Percentiles rank a stretch among this genome's conserved stretches.
phyloP scores from a whole-genome alignment of 139 green algal species.

The Asterochloris erici region DNA sequence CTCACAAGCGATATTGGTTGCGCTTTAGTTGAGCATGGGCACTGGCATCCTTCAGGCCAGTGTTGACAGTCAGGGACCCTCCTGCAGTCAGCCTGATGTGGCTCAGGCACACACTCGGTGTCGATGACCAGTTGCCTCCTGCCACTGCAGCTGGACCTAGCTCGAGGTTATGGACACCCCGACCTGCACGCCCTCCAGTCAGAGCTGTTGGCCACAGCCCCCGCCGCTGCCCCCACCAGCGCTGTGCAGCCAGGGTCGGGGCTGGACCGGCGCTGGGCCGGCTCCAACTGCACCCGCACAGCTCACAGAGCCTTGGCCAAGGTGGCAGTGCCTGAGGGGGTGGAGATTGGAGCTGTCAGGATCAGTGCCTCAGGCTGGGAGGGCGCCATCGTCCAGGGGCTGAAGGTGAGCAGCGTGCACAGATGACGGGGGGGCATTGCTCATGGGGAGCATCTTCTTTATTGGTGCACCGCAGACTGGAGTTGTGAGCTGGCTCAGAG shows the following conservation, averaged over 20 bases:
- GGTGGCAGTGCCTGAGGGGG: conserved; percentile 16
- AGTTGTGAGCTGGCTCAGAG: too few relatives aligned
- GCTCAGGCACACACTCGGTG: too few relatives aligned
- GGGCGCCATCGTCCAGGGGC: conserved; percentile 59
- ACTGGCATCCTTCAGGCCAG: too few relatives aligned
- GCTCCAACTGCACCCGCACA: conserved; percentile 21
- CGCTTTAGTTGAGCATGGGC: too few relatives aligned
- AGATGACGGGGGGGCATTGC: too few relatives aligned
- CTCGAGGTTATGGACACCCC: conserved; percentile 26
- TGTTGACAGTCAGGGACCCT: too few relatives aligned
- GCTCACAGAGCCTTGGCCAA: neutral
- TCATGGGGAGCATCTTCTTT: too few relatives aligned
- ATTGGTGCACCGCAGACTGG: too few relatives aligned
- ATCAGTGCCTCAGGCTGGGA: conserved; percentile 65
- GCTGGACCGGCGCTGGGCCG: neutral
- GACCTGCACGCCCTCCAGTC: conserved; percentile 15
- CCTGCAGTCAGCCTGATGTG: too few relatives aligned
- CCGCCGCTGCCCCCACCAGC: neutral
- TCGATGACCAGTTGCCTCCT: too few relatives aligned
- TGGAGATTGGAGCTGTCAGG: conserved; percentile 45
- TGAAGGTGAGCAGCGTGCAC: conserved; percentile 17
- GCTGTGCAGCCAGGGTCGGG: neutral
- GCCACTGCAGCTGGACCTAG: conserved; percentile 22
- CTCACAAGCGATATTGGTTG: too few relatives aligned
- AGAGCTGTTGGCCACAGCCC: neutral